Evolutionary conservation across 345 rosid species (phyloP).

Genomic region (Lepidium didymum): DNA sequence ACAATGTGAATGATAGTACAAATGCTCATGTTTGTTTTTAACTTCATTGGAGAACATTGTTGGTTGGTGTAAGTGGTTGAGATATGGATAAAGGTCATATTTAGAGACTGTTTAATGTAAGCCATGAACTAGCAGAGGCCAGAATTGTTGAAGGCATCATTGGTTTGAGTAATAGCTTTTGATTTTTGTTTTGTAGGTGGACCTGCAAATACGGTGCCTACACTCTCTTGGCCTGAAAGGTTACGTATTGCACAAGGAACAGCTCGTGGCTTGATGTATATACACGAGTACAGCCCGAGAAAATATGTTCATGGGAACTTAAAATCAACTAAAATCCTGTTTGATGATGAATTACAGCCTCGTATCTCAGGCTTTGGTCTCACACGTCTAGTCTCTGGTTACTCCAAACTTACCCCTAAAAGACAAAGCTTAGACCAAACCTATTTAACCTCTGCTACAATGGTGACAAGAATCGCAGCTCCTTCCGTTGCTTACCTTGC

Average conservation of each 20-base stretch:
- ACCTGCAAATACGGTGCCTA: slow-evolving; percentile 35
- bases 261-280: slow-evolving; percentile 74
- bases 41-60: not conserved
- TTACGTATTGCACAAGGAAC: slow-evolving; percentile 83
- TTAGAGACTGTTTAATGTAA: not conserved
- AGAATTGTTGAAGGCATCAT: no score
- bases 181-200: slow-evolving; percentile 43
- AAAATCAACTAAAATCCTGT: slow-evolving; percentile 77
- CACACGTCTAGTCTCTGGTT: slow-evolving; percentile 42
- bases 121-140: not conserved
- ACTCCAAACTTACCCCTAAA: slow-evolving; percentile 40
- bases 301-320: slow-evolving; percentile 76
- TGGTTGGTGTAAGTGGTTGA: no score
- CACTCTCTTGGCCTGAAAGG: slow-evolving; percentile 70
- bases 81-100: no score
- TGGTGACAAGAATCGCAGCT: slow-evolving; percentile 42
- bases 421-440: slow-evolving; percentile 40
- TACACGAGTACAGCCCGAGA: slow-evolving; percentile 71
- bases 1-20: no score
- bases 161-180: not conserved
- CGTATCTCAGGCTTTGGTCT: slow-evolving; percentile 75
- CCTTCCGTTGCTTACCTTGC: slow-evolving; percentile 55
- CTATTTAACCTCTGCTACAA: slow-evolving; percentile 27
- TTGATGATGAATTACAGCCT: slow-evolving; percentile 77
- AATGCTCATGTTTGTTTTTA: not conserved